phyloP scores from a whole-genome alignment of 495 filamentous ascomycete species.

The Aspergillus olivimuriae region DNA sequence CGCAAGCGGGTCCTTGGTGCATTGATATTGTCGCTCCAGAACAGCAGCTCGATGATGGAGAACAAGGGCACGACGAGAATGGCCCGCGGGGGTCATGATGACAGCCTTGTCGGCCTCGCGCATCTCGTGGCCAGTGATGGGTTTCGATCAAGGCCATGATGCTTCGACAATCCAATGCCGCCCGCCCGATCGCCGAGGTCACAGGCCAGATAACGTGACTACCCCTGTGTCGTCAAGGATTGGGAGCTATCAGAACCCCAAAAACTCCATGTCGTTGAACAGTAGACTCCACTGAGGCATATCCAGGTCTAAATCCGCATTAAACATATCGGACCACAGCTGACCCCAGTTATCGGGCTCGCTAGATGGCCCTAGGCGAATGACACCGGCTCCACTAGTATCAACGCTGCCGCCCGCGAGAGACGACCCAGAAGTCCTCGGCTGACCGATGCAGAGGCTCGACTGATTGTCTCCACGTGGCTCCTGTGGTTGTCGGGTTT shows the following conservation, averaged over 20 bases:
- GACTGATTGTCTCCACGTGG: neutral
- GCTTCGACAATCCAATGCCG: neutral
- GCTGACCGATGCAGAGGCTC: too few species aligned
- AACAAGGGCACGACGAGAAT: neutral
- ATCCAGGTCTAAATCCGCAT: neutral
- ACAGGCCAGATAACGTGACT: too few species aligned
- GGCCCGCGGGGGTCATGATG: neutral
- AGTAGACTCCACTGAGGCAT: neutral
- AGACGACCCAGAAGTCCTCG: too few species aligned
- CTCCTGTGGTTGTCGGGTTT: conserved; percentile 1
- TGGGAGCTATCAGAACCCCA: too few species aligned
- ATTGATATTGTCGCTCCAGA: neutral
- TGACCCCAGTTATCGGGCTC: neutral
- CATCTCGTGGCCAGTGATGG: neutral
- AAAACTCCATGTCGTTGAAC: neutral
- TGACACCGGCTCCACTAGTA: too few species aligned
- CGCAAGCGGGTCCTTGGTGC: neutral
- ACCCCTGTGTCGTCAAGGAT: too few species aligned
- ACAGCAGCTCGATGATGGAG: neutral
- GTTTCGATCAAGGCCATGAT: neutral
- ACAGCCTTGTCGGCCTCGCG: neutral
- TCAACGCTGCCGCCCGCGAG: too few species aligned
- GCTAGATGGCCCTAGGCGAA: neutral
- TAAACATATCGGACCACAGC: neutral
- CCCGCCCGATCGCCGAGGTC: neutral